Conservation (phyloP, 805 yeast species). For the Wickerhamiella hasegawae region DNA sequence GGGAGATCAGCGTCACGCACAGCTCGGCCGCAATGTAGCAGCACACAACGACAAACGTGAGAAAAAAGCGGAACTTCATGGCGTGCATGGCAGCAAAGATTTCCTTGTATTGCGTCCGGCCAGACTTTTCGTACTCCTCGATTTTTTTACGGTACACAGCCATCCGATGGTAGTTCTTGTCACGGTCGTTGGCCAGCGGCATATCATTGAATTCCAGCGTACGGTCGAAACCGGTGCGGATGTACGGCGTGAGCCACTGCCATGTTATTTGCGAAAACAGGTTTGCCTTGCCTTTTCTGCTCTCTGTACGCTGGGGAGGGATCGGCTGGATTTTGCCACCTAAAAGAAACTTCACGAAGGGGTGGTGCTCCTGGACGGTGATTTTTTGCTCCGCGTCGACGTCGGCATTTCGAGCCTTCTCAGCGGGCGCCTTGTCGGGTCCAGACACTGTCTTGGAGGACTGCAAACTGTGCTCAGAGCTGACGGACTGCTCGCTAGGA, state of each 20-base stretch:
- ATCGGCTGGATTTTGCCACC: constrained; percentile 12
- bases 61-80: constrained; percentile 8
- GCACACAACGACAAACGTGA: constrained; percentile 1
- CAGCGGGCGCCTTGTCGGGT: not conserved
- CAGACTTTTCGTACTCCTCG: constrained; percentile 3
- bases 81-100: constrained; percentile 14
- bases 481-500: too few relatives aligned
- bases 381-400: not conserved
- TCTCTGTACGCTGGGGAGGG: constrained; percentile 10
- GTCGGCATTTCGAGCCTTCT: not conserved
- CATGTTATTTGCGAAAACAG: constrained; percentile 29
- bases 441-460: too few relatives aligned
- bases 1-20: constrained; percentile 14
- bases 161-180: constrained; percentile 9
- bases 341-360: constrained; percentile 6
- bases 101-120: constrained; percentile 10
- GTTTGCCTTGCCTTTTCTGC: constrained; percentile 20
- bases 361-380: constrained; percentile 9
- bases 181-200: constrained; percentile 8
- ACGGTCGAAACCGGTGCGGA: constrained; percentile 20
- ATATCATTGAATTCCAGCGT: constrained; percentile 15
- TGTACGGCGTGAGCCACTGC: constrained; percentile 39
- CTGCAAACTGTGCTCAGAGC: too few relatives aligned
- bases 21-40: constrained; percentile 12
- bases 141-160: constrained; percentile 9